Conservation (phyloP, 2,329 filamentous ascomycete species). For the Trichophaea hybrida region DNA sequence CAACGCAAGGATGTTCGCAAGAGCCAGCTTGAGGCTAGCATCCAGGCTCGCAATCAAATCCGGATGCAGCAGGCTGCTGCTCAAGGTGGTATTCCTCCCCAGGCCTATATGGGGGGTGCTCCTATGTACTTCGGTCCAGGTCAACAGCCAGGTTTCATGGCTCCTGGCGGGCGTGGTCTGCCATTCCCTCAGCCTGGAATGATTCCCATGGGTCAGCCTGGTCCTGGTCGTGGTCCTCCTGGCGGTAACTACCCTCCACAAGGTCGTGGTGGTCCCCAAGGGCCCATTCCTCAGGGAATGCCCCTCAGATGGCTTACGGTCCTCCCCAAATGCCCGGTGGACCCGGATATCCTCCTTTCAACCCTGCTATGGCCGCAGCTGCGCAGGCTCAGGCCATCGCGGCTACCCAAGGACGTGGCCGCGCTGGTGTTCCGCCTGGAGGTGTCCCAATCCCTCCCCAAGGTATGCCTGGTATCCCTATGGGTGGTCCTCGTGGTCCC, state of each 20-base stretch:
- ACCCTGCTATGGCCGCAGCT: constrained; percentile 65
- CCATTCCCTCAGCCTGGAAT: constrained; percentile 49
- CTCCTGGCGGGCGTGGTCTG: constrained; percentile 45
- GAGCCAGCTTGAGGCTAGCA: constrained; percentile 96
- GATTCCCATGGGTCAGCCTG: constrained; percentile 32
- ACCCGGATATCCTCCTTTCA: constrained; percentile 65
- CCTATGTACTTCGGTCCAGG: constrained; percentile 85
- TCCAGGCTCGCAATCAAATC: constrained; percentile 96
- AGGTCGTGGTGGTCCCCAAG: constrained; percentile 67
- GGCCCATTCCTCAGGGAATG: constrained; percentile 61
- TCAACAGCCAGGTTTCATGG: constrained; percentile 55
- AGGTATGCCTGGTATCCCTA: constrained; percentile 58
- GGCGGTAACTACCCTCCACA: constrained; percentile 32
- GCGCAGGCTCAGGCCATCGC: constrained; percentile 56
- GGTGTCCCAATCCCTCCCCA: constrained; percentile 50
- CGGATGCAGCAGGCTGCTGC: constrained; percentile 95
- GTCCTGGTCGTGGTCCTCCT: constrained; percentile 17
- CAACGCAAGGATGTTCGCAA: constrained; percentile 99
- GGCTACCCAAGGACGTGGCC: constrained; percentile 35
- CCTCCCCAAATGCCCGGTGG: constrained; percentile 43
- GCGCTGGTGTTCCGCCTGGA: constrained; percentile 28
- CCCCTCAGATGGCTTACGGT: constrained; percentile 37
- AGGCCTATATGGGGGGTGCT: constrained; percentile 37
- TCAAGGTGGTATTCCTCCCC: constrained; percentile 65
- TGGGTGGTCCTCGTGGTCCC: constrained; percentile 42